phyloP scores from a whole-genome alignment of 331 rosid genomes.

The Cydonia oblonga region DNA sequence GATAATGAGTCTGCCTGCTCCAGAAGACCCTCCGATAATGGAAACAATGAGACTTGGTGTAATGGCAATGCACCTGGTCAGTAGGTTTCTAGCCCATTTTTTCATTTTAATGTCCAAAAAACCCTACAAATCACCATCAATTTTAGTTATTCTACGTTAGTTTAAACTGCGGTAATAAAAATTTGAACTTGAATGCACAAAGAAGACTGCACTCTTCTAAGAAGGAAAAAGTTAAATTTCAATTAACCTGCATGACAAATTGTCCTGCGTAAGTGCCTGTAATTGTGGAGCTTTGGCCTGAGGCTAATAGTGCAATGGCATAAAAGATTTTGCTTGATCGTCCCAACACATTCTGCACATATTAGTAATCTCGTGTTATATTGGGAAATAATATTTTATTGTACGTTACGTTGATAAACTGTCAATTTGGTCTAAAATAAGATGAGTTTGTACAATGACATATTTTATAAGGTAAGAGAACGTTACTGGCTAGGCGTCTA shows the following conservation, averaged over 20 bases:
- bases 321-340: conserved; percentile 37
- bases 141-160: not conserved
- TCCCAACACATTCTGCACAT: conserved; percentile 42
- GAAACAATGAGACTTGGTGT: conserved; percentile 74
- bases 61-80: conserved; percentile 74
- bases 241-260: conserved; percentile 26
- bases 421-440: not conserved
- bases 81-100: conserved; percentile 52
- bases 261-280: conserved; percentile 56
- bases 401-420: not conserved
- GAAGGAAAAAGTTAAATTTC: no score
- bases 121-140: conserved; percentile 32
- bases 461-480: not conserved
- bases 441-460: no score
- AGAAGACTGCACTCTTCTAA: no score
- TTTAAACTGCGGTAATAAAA: no score
- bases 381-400: not conserved
- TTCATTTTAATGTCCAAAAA: conserved; percentile 84
- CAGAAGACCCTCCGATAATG: conserved; percentile 61
- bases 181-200: no score
- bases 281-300: conserved; percentile 89
- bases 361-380: not conserved
- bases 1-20: conserved; percentile 72
- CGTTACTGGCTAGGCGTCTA: not conserved
- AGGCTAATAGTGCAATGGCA: conserved; percentile 54